Percentiles rank a stretch among this genome's conserved stretches.
Conservation (phyloP, 2,329 filamentous ascomycete species). For the Ophiocordyceps camponoti-floridani region DNA sequence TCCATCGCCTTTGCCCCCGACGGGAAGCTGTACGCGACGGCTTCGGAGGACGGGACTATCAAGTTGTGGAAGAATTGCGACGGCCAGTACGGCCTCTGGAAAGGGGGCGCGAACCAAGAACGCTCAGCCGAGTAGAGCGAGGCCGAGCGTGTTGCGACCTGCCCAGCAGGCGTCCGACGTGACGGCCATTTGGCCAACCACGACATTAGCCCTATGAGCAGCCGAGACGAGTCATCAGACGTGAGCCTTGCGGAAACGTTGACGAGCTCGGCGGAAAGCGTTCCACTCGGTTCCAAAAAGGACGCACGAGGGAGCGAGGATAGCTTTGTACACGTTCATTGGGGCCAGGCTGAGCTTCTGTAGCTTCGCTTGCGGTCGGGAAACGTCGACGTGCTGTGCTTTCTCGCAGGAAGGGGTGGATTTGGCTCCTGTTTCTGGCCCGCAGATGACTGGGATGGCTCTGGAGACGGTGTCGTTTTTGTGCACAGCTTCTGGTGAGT, state of each 20-base stretch:
- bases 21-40: conserved; percentile 88
- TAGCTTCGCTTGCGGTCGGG: background rate
- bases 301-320: background rate
- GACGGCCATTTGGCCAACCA: conserved; percentile 2
- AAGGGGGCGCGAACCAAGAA: conserved; percentile 22
- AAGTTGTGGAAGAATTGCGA: conserved; percentile 71
- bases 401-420: background rate
- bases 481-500: background rate
- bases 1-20: conserved; percentile 89
- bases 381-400: background rate
- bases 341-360: background rate
- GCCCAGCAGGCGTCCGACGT: conserved; percentile 1
- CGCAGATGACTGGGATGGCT: too few species aligned
- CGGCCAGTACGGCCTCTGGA: conserved; percentile 46
- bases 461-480: too few species aligned
- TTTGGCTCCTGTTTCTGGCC: too few species aligned
- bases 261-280: conserved; percentile 1
- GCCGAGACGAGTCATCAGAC: conserved; percentile 1
- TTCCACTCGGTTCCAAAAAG: background rate
- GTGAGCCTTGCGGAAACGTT: background rate
- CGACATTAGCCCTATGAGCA: conserved; percentile 4
- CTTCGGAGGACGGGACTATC: conserved; percentile 92
- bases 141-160: conserved; percentile 6
- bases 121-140: conserved; percentile 18
- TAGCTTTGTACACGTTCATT: background rate